These are phyloP conservation scores for Jackrogersella multiformis DNA, from an alignment of 495 filamentous ascomycete genomes.

Conservation along the genomic window DNA sequence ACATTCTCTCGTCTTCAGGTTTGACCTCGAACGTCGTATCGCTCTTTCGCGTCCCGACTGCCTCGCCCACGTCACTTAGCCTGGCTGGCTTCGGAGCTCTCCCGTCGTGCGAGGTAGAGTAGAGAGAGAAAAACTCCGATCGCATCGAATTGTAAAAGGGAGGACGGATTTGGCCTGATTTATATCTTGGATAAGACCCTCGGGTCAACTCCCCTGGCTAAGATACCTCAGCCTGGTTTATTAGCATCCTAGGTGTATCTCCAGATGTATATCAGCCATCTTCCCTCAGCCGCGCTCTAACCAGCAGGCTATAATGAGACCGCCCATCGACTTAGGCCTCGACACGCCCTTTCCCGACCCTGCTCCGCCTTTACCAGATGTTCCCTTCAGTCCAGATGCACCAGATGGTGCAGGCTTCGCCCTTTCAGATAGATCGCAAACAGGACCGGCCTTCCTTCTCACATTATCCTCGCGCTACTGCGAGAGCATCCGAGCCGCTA, in stretches of 20 bases:
- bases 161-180: constrained; percentile 13
- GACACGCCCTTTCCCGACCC: constrained; percentile 32
- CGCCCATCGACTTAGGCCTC: constrained; percentile 31
- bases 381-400: constrained; percentile 58
- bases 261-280: constrained; percentile 44
- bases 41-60: constrained; percentile 16
- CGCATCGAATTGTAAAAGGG: neutral
- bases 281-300: constrained; percentile 50
- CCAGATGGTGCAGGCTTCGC: constrained; percentile 56
- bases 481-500: constrained; percentile 28
- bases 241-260: constrained; percentile 5
- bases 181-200: constrained; percentile 28
- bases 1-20: constrained; percentile 3
- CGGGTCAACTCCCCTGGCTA: constrained; percentile 8
- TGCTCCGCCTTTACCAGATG: constrained; percentile 46
- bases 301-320: constrained; percentile 52
- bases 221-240: constrained; percentile 21
- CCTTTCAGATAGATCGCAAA: constrained; percentile 45
- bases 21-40: constrained; percentile 12
- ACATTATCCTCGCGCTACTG: constrained; percentile 36
- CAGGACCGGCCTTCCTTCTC: constrained; percentile 45
- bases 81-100: constrained; percentile 37
- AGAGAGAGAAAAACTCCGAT: constrained; percentile 24
- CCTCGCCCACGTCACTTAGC: constrained; percentile 7
- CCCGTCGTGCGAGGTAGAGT: constrained; percentile 38